phyloP scores from a whole-genome alignment of 1,139 yeast genomes.

The Hemisphaericaspora xylofermentans region DNA sequence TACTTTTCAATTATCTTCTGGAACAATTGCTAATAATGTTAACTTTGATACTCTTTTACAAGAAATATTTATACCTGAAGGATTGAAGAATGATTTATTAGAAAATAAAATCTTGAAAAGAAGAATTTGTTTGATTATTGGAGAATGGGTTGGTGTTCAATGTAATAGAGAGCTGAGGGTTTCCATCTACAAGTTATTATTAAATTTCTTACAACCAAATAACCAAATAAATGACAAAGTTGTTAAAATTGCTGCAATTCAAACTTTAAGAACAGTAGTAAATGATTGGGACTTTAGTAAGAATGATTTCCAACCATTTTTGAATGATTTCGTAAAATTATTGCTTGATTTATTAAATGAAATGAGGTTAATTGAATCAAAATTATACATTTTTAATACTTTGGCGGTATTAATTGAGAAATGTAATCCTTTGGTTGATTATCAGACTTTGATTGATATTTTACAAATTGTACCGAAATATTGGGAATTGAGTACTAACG shows the following conservation, averaged over 20 bases:
- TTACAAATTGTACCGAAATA: slow-evolving; percentile 63
- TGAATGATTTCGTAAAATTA: slow-evolving; percentile 52
- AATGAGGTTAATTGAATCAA: slow-evolving; percentile 68
- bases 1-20: slow-evolving; percentile 76
- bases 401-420: slow-evolving; percentile 64
- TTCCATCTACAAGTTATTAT: slow-evolving; percentile 59
- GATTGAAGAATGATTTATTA: slow-evolving; percentile 39
- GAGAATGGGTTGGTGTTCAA: slow-evolving; percentile 77
- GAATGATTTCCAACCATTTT: slow-evolving; percentile 61
- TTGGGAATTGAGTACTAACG: slow-evolving; percentile 65
- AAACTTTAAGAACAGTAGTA: slow-evolving; percentile 62
- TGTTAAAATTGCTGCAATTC: slow-evolving; percentile 74
- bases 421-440: slow-evolving; percentile 59
- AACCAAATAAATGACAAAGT: slow-evolving; percentile 62
- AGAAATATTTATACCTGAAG: slow-evolving; percentile 68
- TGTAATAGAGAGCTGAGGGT: slow-evolving; percentile 58
- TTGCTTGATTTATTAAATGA: slow-evolving; percentile 47
- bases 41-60: slow-evolving; percentile 61
- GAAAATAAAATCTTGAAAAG: slow-evolving; percentile 69
- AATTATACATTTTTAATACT: slow-evolving; percentile 65
- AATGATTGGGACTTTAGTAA: slow-evolving; percentile 88
- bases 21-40: slow-evolving; percentile 60
- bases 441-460: slow-evolving; percentile 51
- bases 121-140: slow-evolving; percentile 70
- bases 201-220: slow-evolving; percentile 41